Conservation (phyloP, 73 alveolate genomes). For the Stentor coeruleus region DNA sequence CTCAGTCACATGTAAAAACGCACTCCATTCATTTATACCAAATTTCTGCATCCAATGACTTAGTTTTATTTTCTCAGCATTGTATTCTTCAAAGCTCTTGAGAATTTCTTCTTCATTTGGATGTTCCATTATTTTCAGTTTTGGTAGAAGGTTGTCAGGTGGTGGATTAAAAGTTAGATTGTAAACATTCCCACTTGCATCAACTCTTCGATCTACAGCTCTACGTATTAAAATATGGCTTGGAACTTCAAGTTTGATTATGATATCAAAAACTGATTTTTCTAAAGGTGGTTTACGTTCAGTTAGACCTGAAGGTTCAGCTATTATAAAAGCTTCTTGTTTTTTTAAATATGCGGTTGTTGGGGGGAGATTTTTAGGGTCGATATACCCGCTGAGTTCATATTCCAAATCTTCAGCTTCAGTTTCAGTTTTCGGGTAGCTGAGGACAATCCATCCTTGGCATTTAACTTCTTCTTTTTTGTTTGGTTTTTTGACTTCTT, state of each 20-base stretch:
- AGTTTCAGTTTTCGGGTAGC: background rate
- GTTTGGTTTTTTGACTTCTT: background rate
- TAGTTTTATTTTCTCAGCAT: background rate
- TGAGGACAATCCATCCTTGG: constrained; percentile 12
- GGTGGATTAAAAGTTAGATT: constrained; percentile 21
- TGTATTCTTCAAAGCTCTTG: background rate
- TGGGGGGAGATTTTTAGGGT: background rate
- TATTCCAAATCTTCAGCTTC: constrained; percentile 14
- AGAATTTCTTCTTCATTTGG: constrained; percentile 17
- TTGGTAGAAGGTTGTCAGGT: constrained; percentile 25
- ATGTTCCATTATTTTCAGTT: background rate
- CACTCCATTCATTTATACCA: background rate
- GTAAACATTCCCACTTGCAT: constrained; percentile 21
- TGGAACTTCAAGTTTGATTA: constrained; percentile 7
- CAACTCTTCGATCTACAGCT: constrained; percentile 25
- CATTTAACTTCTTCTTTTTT: constrained; percentile 28
- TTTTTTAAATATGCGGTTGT: background rate
- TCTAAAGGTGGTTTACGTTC: background rate
- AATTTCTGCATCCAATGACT: background rate
- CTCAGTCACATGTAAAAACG: background rate
- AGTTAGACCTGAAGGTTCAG: background rate
- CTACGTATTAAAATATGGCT: background rate
- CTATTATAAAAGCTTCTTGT: background rate
- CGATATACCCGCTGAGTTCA: background rate
- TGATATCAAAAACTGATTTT: constrained; percentile 2